Base-by-base conservation (phyloP, 352 stramenopile genomes). In the Pythium phragmitis region DNA sequence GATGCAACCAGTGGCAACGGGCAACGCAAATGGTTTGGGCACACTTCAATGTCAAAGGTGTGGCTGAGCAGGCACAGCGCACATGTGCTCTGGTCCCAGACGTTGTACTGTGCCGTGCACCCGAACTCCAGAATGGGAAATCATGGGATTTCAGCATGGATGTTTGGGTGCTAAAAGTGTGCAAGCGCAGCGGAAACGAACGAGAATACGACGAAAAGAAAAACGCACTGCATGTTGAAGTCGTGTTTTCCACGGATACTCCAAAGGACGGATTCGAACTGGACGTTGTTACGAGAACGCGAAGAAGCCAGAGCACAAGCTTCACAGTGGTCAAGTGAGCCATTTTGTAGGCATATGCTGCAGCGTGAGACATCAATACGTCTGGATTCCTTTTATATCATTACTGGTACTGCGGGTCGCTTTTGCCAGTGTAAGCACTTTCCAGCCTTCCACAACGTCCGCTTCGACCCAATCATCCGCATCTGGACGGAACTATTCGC, bases 211-310 rank as follows among this genome's bases (percentile, higher is more conserved):
- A 41, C 48, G 48, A 54, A 42, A 19, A 55, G 19, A 55, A 19
- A 55, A 36, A 55, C 26, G 26, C 33, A 16, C 14, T 45, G 42
- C 41, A 61, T 48, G 56, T 63, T 63, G 56, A 63, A 63, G 56
- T 55, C 16, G 45, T 21, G 33, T 34, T 59, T 36, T 50, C 30
- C 19, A 19, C 28, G 43, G 12, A 60, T n/a, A 13, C 33, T 37
- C 9, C 6, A 37, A 37, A 37, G 6, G 33, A 37, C 34, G 34
- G 54, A 48, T 4, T 39, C 19, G 30, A 57, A 59, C 52, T 59
- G 52, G 52, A 19, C 52, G 4, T 39, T 47, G 34, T 41, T 60
- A n/a, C 36, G 51, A 41, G 41, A 55, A 37, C 30, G 7, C 8
- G 11, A 52, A 52, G 41, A 33, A 63, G 57, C 46, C 57, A 63